These are phyloP conservation scores for Metschnikowia baotianmanensis DNA, from an alignment of 805 yeast genomes.

Conservation along the genomic window DNA sequence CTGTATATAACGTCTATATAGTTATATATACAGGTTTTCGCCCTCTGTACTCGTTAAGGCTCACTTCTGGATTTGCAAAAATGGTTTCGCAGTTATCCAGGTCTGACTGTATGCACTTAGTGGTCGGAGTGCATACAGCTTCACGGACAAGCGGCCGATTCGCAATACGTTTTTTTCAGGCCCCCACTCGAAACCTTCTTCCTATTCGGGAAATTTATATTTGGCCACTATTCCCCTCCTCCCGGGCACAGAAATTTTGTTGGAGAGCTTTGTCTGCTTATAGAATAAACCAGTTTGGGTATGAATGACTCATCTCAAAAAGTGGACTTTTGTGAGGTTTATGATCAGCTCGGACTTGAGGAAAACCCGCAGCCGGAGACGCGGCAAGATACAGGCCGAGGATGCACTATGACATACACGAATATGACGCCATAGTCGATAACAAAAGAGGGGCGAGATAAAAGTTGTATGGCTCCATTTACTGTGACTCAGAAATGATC, in stretches of 20 bases:
- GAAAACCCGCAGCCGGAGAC: conserved; percentile 1
- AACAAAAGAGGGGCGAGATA: neutral
- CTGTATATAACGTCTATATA: no score
- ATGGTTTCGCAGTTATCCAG: no score
- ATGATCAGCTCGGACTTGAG: conserved; percentile 6
- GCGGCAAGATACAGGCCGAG: neutral
- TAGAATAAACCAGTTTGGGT: neutral
- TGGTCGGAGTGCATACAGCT: conserved; percentile 5
- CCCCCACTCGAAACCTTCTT: no score
- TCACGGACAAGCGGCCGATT: conserved; percentile 10
- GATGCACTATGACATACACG: conserved; percentile 5
- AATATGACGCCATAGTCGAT: neutral
- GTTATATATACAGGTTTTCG: no score
- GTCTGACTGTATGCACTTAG: conserved; percentile 11
- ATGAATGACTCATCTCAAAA: neutral
- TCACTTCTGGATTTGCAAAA: no score
- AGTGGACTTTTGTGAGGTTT: neutral
- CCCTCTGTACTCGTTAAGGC: no score
- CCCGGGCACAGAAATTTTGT: no score
- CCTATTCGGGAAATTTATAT: no score
- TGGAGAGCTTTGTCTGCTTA: no score
- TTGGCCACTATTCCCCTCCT: no score
- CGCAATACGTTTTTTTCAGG: neutral
- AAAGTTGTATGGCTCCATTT: no score
- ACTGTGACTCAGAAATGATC: no score